Evolutionary conservation across 306 rosid species (phyloP), one percentile per base, ranked within the genome.

Genomic region (Casuarina glauca): DNA sequence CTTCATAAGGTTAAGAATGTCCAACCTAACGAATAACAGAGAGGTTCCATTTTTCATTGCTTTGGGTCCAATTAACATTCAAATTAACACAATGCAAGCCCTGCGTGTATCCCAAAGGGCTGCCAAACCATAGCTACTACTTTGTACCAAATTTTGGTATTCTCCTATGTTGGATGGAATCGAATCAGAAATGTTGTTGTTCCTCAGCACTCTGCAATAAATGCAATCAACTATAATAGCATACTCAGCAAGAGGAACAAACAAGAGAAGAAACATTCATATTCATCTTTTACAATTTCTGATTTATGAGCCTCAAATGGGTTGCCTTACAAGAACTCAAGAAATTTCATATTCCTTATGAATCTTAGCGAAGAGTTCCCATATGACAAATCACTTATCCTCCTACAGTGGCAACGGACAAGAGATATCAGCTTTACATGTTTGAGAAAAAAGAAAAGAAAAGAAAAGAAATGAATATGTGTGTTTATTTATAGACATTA

Each of bases 81-180:
- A 20, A 69, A 69, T 60, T 20, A 42, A 71, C 48, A 20, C 39
- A 39, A 26, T 53, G 16, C 66, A 3, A 73, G 68, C 41, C 13
- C 16, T 15, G 52, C 13, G 73, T 50, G 67, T 12, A 61, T 60
- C 51, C 39, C 48, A 4, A 70, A 51, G 41, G 35, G 17, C 70
- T 39, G 73, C 50, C 17, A 80, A 73, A 43, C 44, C 57, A 72
- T 53, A 70, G 63, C 50, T 36, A 44, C 49, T 75, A 79, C 93
- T 90, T 83, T 76, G 90, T 20, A 69, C 41, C 86, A 92, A 84
- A 57, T 60, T 35, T 60, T 11, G 76, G 74, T 70, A 80, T 67
- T 89, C 96, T 80, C 93, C 96, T 41, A 94, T 79, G 41, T 80
- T 35, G 20, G 94, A 80, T 61, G 96, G 98, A 82, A 93, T 84